phyloP scores from a whole-genome alignment of 1,139 yeast genomes.

The Candida freyschussii region DNA sequence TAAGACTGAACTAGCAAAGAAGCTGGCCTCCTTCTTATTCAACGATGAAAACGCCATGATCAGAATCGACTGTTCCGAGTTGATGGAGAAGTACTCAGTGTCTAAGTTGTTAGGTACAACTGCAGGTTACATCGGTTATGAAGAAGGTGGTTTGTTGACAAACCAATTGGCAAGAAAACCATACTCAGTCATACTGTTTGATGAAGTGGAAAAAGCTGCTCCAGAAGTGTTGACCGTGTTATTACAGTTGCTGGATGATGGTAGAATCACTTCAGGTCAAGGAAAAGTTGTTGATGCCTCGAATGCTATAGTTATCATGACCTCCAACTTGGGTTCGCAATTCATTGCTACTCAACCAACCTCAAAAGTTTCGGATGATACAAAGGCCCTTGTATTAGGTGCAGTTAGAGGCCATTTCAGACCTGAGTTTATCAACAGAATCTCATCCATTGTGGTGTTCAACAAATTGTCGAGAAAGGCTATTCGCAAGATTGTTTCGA shows the following conservation, averaged over 20 bases:
- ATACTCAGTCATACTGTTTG: constrained; percentile 89
- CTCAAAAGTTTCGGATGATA: constrained; percentile 57
- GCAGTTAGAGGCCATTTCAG: constrained; percentile 89
- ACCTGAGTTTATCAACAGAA: constrained; percentile 96
- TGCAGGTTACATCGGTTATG: constrained; percentile 97
- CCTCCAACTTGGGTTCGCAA: constrained; percentile 95
- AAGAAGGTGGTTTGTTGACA: constrained; percentile 94
- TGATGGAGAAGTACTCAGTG: constrained; percentile 92
- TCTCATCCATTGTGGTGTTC: constrained; percentile 86
- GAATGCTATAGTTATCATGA: constrained; percentile 90
- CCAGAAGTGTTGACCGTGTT: constrained; percentile 93
- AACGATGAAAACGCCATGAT: constrained; percentile 96
- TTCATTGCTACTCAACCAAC: constrained; percentile 68
- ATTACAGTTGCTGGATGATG: constrained; percentile 92
- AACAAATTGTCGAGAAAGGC: constrained; percentile 90
- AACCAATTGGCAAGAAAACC: constrained; percentile 90
- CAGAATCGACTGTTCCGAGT: constrained; percentile 95
- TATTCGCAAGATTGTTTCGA: constrained; percentile 83
- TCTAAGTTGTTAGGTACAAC: constrained; percentile 96
- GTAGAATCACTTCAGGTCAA: constrained; percentile 89
- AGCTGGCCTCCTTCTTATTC: constrained; percentile 90
- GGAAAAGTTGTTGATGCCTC: constrained; percentile 93
- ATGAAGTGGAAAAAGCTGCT: constrained; percentile 98
- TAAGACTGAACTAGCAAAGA: constrained; percentile 96
- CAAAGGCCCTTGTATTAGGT: constrained; percentile 75